A percentile compares a stretch with the other conserved stretches of the same genome.
Evolutionary conservation across 1,284 basidiomycete genomes (phyloP).

Genomic region (Neotropicomus parvogracilis): DNA sequence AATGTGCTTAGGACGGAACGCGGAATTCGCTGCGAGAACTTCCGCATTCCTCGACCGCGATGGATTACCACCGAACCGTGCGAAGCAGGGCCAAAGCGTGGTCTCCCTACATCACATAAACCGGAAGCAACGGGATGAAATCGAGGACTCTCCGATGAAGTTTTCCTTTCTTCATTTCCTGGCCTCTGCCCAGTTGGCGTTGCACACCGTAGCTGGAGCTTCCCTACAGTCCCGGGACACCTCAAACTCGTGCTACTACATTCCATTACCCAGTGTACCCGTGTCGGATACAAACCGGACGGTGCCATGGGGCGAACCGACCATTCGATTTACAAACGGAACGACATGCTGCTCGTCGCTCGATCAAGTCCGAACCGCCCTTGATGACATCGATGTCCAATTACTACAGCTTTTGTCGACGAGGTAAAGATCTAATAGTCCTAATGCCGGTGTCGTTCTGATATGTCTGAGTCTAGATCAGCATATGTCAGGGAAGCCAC

Average conservation of each 20-base stretch:
- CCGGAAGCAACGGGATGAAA: too few relatives aligned
- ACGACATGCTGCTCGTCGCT: constrained; percentile 26
- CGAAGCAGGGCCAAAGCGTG: too few relatives aligned
- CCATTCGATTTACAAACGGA: constrained; percentile 20
- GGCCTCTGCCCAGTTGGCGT: neutral
- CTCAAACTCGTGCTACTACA: constrained; percentile 16
- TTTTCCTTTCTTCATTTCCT: neutral
- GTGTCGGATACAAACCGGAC: constrained; percentile 16
- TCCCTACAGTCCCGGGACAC: neutral
- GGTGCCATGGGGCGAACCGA: constrained; percentile 21
- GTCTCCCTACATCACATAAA: too few relatives aligned
- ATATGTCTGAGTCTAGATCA: constrained; percentile 7
- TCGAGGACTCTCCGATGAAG: constrained; percentile 1
- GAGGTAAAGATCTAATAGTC: constrained; percentile 9
- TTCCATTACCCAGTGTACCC: constrained; percentile 14
- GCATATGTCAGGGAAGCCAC: constrained; percentile 24
- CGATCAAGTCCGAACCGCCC: constrained; percentile 12
- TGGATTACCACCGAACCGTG: too few relatives aligned
- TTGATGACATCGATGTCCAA: constrained; percentile 18
- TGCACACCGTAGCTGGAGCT: neutral
- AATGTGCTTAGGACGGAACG: too few relatives aligned
- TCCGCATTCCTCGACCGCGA: too few relatives aligned
- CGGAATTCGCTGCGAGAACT: too few relatives aligned
- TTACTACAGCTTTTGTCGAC: constrained; percentile 17
- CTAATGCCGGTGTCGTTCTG: neutral